Conservation (phyloP, 345 rosid genomes). For the Syzygium oleosum region DNA sequence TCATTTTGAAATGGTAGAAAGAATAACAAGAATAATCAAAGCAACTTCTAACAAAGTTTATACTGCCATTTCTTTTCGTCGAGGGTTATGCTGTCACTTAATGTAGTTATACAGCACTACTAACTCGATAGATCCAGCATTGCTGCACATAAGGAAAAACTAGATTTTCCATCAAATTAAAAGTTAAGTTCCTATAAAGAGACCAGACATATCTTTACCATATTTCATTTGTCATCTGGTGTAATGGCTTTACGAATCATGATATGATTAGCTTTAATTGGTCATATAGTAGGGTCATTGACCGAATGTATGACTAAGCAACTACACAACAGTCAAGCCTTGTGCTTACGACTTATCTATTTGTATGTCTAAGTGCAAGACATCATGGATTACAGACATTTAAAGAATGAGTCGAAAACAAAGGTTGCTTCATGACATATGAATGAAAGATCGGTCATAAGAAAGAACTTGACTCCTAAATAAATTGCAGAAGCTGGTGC, state of each 20-base stretch:
- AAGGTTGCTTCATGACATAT: too few species aligned
- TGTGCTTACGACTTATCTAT: neutral
- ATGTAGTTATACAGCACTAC: neutral
- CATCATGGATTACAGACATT: too few species aligned
- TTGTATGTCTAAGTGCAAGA: neutral
- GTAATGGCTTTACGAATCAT: neutral
- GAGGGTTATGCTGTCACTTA: neutral
- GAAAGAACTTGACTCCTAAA: too few species aligned
- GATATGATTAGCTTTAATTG: neutral
- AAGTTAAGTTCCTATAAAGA: neutral
- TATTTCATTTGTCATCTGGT: neutral
- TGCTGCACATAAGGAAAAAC: neutral
- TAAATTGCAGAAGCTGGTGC: neutral
- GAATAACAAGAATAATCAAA: neutral
- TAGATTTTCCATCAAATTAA: neutral
- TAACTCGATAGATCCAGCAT: neutral
- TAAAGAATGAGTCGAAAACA: too few species aligned
- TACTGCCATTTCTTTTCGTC: neutral
- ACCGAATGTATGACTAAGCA: neutral
- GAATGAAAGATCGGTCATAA: too few species aligned
- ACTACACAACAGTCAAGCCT: neutral
- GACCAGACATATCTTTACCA: neutral
- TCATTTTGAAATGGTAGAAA: neutral
- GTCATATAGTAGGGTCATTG: neutral
- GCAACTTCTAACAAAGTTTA: neutral